Base-by-base conservation (phyloP, 306 rosid species). In the Nissolia schottii region DNA sequence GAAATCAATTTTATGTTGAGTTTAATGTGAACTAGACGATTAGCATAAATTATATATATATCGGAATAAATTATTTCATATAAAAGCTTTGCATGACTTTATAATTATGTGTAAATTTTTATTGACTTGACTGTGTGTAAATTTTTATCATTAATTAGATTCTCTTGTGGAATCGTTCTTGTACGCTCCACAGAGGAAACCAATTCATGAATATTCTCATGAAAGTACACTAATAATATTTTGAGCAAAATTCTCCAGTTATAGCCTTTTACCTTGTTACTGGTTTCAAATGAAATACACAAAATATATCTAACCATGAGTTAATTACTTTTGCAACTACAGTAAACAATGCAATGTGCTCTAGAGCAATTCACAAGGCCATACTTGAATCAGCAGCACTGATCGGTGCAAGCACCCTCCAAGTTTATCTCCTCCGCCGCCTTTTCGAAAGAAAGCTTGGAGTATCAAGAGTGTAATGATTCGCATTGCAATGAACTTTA, bases 321-420 rank as follows among this genome's bases (percentile, higher is more conserved):
- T 63, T n/a, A n/a, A n/a, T 78, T 23, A 64, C 20, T 7, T 31
- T 40, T 72, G 25, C 10, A 3, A 67, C 31, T 54, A 41, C 84
- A 90, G 91, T 82, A 38, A 87, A 81, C 24, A 74, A 84, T 45
- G 91, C 82, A 75, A 78, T 84, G 93, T 75, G 87, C 77, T 43
- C 19, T 32, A 87, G 93, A 70, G 85, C 93, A 2, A 7, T 90
- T 56, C 87, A 87, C 70, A 87, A 90, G 81, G 93, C 89, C 34
- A n/a, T 84, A 31, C 76, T 87, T 25, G 91, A 86, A 71, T 84
- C 91, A 6, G 83, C 83, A 73, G 87, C 87, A 46, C 85, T 89
- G 16, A 50, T 89, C 10, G 89, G 89, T 60, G 83, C 87, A 28
- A 89, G 92, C 16, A 29, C 46, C 56, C 87, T 87, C 75, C 93